Base-by-base conservation (phyloP, 2,329 filamentous ascomycete species). In the Monosporascus cannonballus region DNA sequence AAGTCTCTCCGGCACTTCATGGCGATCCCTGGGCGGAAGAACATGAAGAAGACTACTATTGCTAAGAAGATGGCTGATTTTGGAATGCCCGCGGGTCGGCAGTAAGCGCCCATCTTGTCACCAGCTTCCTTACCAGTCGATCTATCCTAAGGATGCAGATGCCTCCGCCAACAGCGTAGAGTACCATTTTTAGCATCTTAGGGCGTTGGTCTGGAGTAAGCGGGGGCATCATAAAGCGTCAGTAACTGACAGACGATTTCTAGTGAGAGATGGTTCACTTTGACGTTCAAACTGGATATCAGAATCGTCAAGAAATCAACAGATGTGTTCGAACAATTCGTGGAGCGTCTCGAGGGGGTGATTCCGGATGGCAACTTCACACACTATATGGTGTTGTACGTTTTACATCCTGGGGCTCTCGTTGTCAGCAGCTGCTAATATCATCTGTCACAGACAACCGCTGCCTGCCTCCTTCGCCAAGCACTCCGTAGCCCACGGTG, bases 271-370 rank as follows among this genome's bases (percentile, higher is more conserved):
- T 53, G 51, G 51, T 48, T 53, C 36, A 53, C 51, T 14, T 37
- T 47, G 6, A 50, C 45, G 11, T 59, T 57, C 50, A 58, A 56
- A 18, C 56, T 58, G 41, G 59, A 61, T 36, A 30, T n/a, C 2
- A 51, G 52, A 18, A 53, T 61, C 8, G 36, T 56, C 7, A 27
- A 27, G 25, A 58, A 58, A 34, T 48, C 53, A 17, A 38, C 51
- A 2, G 50, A 56, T 17, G 51, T 59, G 5, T 51, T 58, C 49
- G 54, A 56, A 4, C 25, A 11, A 2, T 47, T 57, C 6, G 51
- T 56, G 9, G 45, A 53, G 4, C 34, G 47, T 3, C 49, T 58
- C 11, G 17, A 36, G 17, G 17, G 45, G 2, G 15, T 56, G 14
- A 51, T 50, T 0, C 50, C 55, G 0, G 47, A 55, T 3, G 58